These are phyloP conservation scores for Pseudogymnoascus verrucosus DNA, from an alignment of 2,329 filamentous ascomycete species.

Conservation along the genomic window DNA sequence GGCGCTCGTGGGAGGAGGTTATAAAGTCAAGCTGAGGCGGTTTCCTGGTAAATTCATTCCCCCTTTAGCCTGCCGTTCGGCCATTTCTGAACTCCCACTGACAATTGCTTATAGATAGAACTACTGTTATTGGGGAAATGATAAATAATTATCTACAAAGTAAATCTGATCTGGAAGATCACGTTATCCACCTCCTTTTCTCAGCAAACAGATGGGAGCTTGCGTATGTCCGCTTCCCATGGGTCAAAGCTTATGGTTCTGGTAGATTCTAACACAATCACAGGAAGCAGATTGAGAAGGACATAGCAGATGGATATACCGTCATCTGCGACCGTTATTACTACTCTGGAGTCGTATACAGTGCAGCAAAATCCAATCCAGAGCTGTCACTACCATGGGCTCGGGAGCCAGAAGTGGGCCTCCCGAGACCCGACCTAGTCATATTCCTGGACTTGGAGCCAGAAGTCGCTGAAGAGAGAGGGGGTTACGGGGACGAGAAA, in stretches of 20 bases:
- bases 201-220: slow-evolving; percentile 65
- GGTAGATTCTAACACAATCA: background rate
- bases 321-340: slow-evolving; percentile 91
- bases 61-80: background rate
- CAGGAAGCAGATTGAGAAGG: slow-evolving; percentile 43
- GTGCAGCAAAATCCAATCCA: slow-evolving; percentile 73
- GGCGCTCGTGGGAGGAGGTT: slow-evolving; percentile 41
- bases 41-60: slow-evolving; percentile 50
- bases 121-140: slow-evolving; percentile 59
- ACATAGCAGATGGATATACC: slow-evolving; percentile 59
- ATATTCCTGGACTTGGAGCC: slow-evolving; percentile 79
- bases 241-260: slow-evolving; percentile 24
- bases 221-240: slow-evolving; percentile 16
- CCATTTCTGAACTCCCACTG: slow-evolving; percentile 10
- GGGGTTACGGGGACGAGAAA: slow-evolving; percentile 82
- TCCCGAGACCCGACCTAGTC: slow-evolving; percentile 80
- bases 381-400: slow-evolving; percentile 69
- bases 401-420: slow-evolving; percentile 71
- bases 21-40: slow-evolving; percentile 48
- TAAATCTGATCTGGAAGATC: slow-evolving; percentile 54
- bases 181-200: slow-evolving; percentile 65
- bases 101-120: slow-evolving; percentile 44
- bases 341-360: slow-evolving; percentile 90
- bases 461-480: slow-evolving; percentile 61
- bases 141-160: slow-evolving; percentile 60